Conservation (phyloP, 352 stramenopile species). For the Pythium sukuiense region DNA sequence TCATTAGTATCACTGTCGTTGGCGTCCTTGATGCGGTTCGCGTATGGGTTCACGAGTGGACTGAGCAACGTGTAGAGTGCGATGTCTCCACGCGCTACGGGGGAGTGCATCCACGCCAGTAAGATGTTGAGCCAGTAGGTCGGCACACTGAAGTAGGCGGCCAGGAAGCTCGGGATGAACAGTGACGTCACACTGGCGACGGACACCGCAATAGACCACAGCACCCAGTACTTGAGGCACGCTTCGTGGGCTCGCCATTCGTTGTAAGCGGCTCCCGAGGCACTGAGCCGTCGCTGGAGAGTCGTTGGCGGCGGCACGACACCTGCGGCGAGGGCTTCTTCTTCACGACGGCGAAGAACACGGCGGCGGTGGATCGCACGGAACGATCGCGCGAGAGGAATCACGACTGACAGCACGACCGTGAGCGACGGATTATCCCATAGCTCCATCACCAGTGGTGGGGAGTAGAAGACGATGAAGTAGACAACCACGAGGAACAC, state of each 20-base stretch:
- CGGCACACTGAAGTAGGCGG: slow-evolving; percentile 48
- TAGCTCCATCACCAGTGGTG: slow-evolving; percentile 44
- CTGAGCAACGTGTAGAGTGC: slow-evolving; percentile 70
- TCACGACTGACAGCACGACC: slow-evolving; percentile 56
- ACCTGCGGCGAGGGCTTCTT: slow-evolving; percentile 7
- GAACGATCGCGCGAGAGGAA: slow-evolving; percentile 70
- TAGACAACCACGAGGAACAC: slow-evolving; percentile 67
- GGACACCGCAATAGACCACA: slow-evolving; percentile 66
- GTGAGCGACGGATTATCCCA: slow-evolving; percentile 59
- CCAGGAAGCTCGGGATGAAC: slow-evolving; percentile 65
- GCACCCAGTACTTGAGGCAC: slow-evolving; percentile 85
- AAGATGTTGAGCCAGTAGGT: slow-evolving; percentile 69
- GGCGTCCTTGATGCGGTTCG: slow-evolving; percentile 57
- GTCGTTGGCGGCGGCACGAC: background rate
- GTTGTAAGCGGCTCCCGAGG: slow-evolving; percentile 20
- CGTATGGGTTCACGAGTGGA: slow-evolving; percentile 71
- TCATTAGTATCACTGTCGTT: slow-evolving; percentile 23
- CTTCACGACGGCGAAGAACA: slow-evolving; percentile 25
- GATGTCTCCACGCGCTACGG: slow-evolving; percentile 68
- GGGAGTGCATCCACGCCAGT: slow-evolving; percentile 81
- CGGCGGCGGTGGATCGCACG: slow-evolving; percentile 56
- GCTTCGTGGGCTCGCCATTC: slow-evolving; percentile 72
- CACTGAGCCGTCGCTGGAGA: slow-evolving; percentile 2
- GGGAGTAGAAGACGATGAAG: slow-evolving; percentile 55
- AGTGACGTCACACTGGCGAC: slow-evolving; percentile 53